Conservation (phyloP, 345 rosid species). For the Hibiscus mutabilis region DNA sequence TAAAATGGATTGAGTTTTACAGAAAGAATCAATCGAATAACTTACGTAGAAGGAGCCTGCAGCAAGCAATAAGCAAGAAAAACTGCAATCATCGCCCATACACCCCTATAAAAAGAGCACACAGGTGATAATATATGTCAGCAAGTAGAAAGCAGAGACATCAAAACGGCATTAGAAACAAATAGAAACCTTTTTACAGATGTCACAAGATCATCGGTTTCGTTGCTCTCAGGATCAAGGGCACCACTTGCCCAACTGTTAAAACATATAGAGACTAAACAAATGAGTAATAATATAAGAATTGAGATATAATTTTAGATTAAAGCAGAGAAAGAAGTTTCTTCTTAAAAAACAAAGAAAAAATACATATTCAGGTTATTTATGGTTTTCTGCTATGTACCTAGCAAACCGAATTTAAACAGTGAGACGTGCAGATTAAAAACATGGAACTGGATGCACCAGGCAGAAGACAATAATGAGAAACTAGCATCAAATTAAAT, state of each 20-base stretch:
- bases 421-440: neutral
- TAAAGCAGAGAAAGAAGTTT: neutral
- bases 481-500: neutral
- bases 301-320: neutral
- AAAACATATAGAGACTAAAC: slow-evolving; percentile 8
- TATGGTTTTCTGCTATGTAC: neutral
- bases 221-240: slow-evolving; percentile 66
- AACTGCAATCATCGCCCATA: slow-evolving; percentile 98
- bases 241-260: slow-evolving; percentile 96
- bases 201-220: slow-evolving; percentile 63
- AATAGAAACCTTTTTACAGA: slow-evolving; percentile 80
- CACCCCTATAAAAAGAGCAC: slow-evolving; percentile 58
- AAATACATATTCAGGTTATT: neutral
- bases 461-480: neutral
- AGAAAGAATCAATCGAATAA: slow-evolving; percentile 1
- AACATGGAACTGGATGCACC: neutral
- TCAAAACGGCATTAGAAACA: neutral
- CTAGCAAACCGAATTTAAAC: neutral
- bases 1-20: neutral
- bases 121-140: slow-evolving; percentile 6
- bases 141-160: neutral
- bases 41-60: slow-evolving; percentile 98
- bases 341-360: neutral
- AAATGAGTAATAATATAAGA: neutral
- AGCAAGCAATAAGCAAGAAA: slow-evolving; percentile 94